phyloP scores from a whole-genome alignment of 768 basidiomycete species.

The Candolleomyces aberdarensis region DNA sequence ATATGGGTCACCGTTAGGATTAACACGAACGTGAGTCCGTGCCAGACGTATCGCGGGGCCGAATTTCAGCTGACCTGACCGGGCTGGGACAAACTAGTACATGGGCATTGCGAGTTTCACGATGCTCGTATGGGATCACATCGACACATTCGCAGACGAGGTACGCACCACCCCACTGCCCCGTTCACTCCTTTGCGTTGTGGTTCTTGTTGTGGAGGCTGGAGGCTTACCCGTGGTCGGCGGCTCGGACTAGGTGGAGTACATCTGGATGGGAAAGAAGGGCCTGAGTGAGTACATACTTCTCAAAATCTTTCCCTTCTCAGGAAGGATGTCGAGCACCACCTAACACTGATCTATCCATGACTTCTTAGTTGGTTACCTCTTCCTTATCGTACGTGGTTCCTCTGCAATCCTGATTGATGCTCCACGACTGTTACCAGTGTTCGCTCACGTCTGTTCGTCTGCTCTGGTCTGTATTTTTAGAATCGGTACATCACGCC shows the following conservation, averaged over 20 bases:
- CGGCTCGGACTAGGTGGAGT: conserved; percentile 35
- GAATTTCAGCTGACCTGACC: not conserved
- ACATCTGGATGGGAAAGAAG: conserved; percentile 51
- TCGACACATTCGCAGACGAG: conserved; percentile 50
- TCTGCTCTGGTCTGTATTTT: too few relatives aligned
- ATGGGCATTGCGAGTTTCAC: conserved; percentile 52
- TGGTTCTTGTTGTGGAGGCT: not conserved
- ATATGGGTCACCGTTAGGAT: conserved; percentile 9
- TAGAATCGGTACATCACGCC: conserved; percentile 68
- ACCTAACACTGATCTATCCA: too few relatives aligned
- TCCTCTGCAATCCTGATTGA: not conserved
- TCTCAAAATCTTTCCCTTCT: not conserved
- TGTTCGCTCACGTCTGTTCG: not conserved
- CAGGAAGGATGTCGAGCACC: conserved; percentile 11
- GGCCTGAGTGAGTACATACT: conserved; percentile 35
- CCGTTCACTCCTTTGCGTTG: conserved; percentile 13
- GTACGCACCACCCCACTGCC: not conserved
- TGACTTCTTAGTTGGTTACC: conserved; percentile 28
- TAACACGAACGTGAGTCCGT: conserved; percentile 19
- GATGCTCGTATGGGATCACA: conserved; percentile 53
- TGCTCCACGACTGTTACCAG: too few relatives aligned
- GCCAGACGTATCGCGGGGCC: not conserved
- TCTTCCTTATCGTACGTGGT: conserved; percentile 39
- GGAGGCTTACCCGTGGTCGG: not conserved
- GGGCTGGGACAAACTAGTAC: conserved; percentile 28